Percentiles rank a stretch among this genome's conserved stretches.
Conservation (phyloP, 805 yeast species). For the Ogataea nakhonphanomensis region DNA sequence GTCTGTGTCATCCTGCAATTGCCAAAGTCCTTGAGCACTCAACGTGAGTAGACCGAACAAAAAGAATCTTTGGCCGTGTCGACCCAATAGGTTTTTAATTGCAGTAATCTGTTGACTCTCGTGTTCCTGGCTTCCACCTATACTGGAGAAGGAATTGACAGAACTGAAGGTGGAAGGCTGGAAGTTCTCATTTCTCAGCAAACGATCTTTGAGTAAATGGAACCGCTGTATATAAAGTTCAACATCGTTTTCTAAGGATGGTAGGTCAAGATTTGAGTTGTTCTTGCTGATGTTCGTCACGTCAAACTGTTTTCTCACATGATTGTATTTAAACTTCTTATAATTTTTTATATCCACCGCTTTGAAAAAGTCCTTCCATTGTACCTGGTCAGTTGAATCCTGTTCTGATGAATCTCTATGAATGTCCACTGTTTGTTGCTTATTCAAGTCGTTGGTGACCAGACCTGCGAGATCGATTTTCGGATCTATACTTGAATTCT, state of each 20-base stretch:
- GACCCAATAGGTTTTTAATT: slow-evolving; percentile 81
- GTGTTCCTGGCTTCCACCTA: slow-evolving; percentile 11
- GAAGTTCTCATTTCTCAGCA: slow-evolving; percentile 73
- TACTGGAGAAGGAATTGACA: slow-evolving; percentile 40
- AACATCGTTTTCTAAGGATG: slow-evolving; percentile 30
- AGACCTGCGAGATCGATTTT: slow-evolving; percentile 1
- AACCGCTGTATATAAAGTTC: slow-evolving; percentile 53
- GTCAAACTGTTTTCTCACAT: slow-evolving; percentile 57
- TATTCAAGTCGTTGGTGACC: not conserved
- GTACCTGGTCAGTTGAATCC: slow-evolving; percentile 28
- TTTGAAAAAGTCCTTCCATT: slow-evolving; percentile 73
- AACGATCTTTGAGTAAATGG: slow-evolving; percentile 61
- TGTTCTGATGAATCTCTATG: slow-evolving; percentile 12
- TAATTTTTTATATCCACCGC: slow-evolving; percentile 62
- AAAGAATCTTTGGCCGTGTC: slow-evolving; percentile 72
- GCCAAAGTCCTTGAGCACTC: slow-evolving; percentile 64
- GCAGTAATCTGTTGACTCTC: slow-evolving; percentile 48
- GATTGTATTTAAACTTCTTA: slow-evolving; percentile 62
- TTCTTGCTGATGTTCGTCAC: slow-evolving; percentile 20
- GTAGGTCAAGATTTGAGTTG: slow-evolving; percentile 16
- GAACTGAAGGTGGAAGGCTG: slow-evolving; percentile 48
- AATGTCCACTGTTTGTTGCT: slow-evolving; percentile 10
- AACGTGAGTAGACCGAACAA: slow-evolving; percentile 72
- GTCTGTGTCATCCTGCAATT: slow-evolving; percentile 79
- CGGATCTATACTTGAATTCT: not conserved